Base-by-base conservation (phyloP, 176 grass and related monocot genomes). In the Paspalum notatum region DNA sequence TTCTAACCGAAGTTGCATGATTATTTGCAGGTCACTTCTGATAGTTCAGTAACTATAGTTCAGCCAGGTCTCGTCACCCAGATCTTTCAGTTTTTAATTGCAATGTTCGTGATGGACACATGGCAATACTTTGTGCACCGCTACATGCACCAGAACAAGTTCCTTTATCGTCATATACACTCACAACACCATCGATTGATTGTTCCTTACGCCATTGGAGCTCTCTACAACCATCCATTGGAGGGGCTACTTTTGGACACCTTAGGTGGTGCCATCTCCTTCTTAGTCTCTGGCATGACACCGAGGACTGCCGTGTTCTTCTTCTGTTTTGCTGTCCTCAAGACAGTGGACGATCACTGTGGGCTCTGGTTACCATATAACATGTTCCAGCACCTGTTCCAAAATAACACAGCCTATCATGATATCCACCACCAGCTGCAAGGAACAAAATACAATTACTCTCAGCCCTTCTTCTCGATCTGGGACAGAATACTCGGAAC, bases 91-190 rank as follows among this genome's bases (percentile, higher is more conserved):
- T 84, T 97, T 77, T n/a, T 91, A 21, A 45, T 93, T 25, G 94
- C 94, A 46, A 97, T 97, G 94, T 48, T 97, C 5, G 70, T 97
- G 66, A 97, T 97, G 94, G 94, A 93, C 52, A 66, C 84, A 66
- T 97, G 94, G 94, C 91, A 97, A 26, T 97, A 97, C 66, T 97
- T 97, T 26, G 84, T 97, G 74, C 94, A 97, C 85, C 81, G 91
- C 38, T 93, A 93, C 66, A 97, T 97, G 94, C 94, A 97, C 60
- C 88, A 93, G 68, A 97, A 93, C 76, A 97, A 97, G 66, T 97
- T 97, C 78, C 89, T 97, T 0, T 97, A 93, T 65, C 81, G 79
- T 9, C 94, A 94, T 75, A 88, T 93, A 69, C 91, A 97, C 76
- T 93, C 91, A 5, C 89, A 93, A 42, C 94, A 93, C 76, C 94